Evolutionary conservation across 768 basidiomycete genomes (phyloP).

Genomic region (Multifurca ochricompacta): DNA sequence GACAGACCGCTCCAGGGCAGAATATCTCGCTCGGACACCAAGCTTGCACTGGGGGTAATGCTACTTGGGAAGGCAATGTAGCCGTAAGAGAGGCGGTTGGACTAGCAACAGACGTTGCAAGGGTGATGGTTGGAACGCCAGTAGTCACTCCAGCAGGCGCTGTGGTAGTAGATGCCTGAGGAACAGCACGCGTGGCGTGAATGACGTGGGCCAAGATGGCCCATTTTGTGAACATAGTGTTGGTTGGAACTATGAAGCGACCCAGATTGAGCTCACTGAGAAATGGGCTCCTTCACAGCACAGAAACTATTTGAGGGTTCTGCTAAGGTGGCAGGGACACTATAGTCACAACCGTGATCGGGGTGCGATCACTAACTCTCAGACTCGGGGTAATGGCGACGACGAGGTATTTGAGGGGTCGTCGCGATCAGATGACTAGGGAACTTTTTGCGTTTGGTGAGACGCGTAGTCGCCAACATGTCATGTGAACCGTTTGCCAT

Average conservation of each 20-base stretch:
- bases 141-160: slow-evolving; percentile 19
- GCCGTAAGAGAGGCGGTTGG: slow-evolving; percentile 47
- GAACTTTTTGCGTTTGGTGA: background rate
- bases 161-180: slow-evolving; percentile 13
- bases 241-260: slow-evolving; percentile 17
- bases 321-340: background rate
- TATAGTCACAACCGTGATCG: background rate
- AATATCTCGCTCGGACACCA: slow-evolving; percentile 79
- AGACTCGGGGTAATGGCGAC: no score
- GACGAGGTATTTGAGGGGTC: background rate
- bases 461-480: background rate
- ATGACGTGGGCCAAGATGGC: slow-evolving; percentile 15
- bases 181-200: slow-evolving; percentile 4
- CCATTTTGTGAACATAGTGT: slow-evolving; percentile 24
- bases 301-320: background rate
- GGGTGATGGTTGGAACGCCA: slow-evolving; percentile 31
- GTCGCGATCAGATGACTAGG: background rate
- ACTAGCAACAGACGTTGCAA: slow-evolving; percentile 57
- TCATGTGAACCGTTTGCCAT: background rate
- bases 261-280: background rate
- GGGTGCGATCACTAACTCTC: background rate
- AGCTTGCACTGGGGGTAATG: slow-evolving; percentile 57
- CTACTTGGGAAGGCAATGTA: slow-evolving; percentile 55
- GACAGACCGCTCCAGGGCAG: slow-evolving; percentile 65
- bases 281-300: background rate